phyloP scores from a whole-genome alignment of 345 rosid species.

The Kandelia obovata region DNA sequence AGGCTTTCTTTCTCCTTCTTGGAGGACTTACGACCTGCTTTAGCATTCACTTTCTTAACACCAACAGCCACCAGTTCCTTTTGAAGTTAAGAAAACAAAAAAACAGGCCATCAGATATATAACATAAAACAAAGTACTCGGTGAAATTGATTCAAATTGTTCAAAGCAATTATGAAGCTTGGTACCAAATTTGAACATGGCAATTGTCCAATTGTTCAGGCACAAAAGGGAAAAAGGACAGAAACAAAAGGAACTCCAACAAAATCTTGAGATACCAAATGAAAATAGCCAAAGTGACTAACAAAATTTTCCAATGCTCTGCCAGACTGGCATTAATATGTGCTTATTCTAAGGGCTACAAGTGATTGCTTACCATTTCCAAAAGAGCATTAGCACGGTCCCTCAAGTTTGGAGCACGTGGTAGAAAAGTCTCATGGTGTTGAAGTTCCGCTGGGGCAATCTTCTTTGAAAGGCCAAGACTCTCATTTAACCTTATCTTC shows the following conservation, averaged over 20 bases:
- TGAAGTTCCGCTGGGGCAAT: constrained; percentile 98
- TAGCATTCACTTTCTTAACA: constrained; percentile 63
- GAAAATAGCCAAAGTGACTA: background rate
- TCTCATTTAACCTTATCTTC: constrained; percentile 85
- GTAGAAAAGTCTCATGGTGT: constrained; percentile 97
- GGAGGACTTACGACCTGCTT: constrained; percentile 61
- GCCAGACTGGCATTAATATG: background rate
- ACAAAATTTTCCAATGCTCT: background rate
- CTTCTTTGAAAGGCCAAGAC: constrained; percentile 89
- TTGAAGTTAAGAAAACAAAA: background rate
- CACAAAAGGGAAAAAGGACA: background rate
- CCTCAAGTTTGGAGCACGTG: constrained; percentile 95
- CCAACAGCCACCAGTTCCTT: constrained; percentile 86
- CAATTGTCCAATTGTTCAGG: background rate
- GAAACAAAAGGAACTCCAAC: too few relatives aligned
- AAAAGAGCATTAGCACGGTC: constrained; percentile 98
- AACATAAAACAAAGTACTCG: background rate
- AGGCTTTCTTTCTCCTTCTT: constrained; percentile 62
- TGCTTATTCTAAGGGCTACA: background rate
- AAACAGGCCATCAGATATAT: background rate
- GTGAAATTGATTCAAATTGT: background rate
- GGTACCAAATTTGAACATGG: too few relatives aligned
- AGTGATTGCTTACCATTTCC: constrained; percentile 65
- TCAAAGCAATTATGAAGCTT: background rate
- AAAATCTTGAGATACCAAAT: background rate